Conservation (phyloP, 2,329 filamentous ascomycete genomes). For the Apiospora sp. region DNA sequence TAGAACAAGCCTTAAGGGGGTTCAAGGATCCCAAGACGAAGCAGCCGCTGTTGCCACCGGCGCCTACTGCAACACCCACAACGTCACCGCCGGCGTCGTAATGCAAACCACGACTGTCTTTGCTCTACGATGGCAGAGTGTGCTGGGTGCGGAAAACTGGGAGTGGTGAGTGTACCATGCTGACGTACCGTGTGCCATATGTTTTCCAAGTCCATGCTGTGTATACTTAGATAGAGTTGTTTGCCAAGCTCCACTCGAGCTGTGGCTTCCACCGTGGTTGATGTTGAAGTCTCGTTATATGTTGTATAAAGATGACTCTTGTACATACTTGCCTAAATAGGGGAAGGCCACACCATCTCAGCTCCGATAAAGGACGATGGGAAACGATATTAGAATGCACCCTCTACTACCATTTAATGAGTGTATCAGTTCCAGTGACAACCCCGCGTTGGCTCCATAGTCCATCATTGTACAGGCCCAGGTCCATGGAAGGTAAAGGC, state of each 20-base stretch:
- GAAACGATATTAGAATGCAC: too few relatives aligned
- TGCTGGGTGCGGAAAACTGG: neutral
- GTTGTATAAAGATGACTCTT: neutral
- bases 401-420: neutral
- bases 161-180: slow-evolving; percentile 9
- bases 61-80: slow-evolving; percentile 39
- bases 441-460: neutral
- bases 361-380: too few relatives aligned
- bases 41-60: slow-evolving; percentile 56
- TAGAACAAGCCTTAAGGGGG: slow-evolving; percentile 62
- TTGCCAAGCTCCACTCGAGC: neutral
- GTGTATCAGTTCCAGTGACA: neutral
- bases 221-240: slow-evolving; percentile 7
- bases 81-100: slow-evolving; percentile 37
- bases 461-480: neutral
- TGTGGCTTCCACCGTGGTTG: neutral
- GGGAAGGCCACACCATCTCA: neutral
- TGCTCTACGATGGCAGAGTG: neutral
- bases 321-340: neutral
- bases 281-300: neutral
- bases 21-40: slow-evolving; percentile 66
- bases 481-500: neutral
- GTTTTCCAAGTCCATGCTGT: neutral
- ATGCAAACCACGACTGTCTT: neutral
- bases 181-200: neutral